Base-by-base conservation (phyloP, 345 rosid genomes). In the Kernera saxatilis region DNA sequence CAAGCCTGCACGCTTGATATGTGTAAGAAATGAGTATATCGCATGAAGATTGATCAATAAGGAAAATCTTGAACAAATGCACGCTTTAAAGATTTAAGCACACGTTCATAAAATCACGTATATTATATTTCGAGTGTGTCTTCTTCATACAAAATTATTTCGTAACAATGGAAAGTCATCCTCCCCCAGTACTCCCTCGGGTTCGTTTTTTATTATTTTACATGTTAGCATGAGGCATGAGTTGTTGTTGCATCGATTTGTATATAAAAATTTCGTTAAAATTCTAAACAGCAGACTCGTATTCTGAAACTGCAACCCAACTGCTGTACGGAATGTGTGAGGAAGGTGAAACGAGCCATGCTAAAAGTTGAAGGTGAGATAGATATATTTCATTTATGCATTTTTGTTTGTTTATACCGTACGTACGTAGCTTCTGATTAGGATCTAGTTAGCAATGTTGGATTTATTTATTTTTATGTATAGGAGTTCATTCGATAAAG, bases 281-380 rank as follows among this genome's bases (percentile, higher is more conserved):
- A 40, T 52, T 11, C 4, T 17, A 49, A 12, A 2, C 15, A 29
- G 41, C 35, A 56, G 64, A 68, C 72, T 43, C 64, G 64, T 9
- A 25, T 69, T 57, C 33, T 68, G 33, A 41, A 68, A 68, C 44
- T 54, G 23, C 5, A 41, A 40, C 63, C 32, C 18, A 68, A 41
- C 1, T 41, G 64, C 5, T 68, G 64, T 6, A 14, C 37, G 14
- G 62, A 8, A 27, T 67, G 62, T 18, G 21, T 33, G 6, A 43
- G 32, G 41, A 68, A 43, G 33, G 63, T 68, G 17, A 19, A 67
- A 67, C 40, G 41, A 67, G 30, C 63, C 30, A 53, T 67, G 72
- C 63, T 27, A 2, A 55, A 68, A 32, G 64, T 6, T 35, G 57
- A 64, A 53, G 71, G 71, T 61, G 68, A 50, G 15, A 44, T 30